Evolutionary conservation across 768 basidiomycete species (phyloP), one percentile per base, ranked within the genome.

Genomic region (Auriscalpium microsporum): DNA sequence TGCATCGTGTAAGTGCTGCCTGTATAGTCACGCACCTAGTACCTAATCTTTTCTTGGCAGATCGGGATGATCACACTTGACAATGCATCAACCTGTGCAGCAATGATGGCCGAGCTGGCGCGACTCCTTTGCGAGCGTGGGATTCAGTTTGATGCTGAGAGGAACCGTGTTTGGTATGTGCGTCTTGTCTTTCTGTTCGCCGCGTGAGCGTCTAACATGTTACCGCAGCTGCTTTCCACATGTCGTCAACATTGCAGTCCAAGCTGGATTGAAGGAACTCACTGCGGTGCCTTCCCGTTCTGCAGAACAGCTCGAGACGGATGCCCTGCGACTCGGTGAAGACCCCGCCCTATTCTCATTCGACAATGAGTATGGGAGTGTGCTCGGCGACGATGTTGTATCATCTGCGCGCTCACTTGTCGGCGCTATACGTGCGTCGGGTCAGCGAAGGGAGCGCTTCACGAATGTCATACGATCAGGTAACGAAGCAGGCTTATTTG

Each of bases 31-130:
- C n/a, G n/a, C n/a, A n/a, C n/a, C n/a, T n/a, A n/a, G n/a, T n/a
- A n/a, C n/a, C n/a, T n/a, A n/a, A n/a, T n/a, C n/a, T n/a, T 21
- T 21, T 42, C 11, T 42, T 42, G 11, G 4, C 10, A 42, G 40
- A 10, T 59, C 3, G 21, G 72, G 0, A 61, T 58, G 4, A 59
- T 71, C 38, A 73, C 70, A 2, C 57, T 72, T 5, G 71, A 73
- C 53, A 74, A 73, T 59, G 72, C 72, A 2, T 68, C 67, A 11
- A 73, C 70, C 45, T 69, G 67, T 54, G 60, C 68, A 37, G 70
- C 72, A 3, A 61, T 67, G 45, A 68, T 74, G 67, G 61, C 60
- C 38, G 58, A 52, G 35, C 52, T 71, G 4, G 63, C 52, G 33
- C 4, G 48, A 4, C 1, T 48, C 62, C 47, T 47, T 19, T 2